These are phyloP conservation scores for Hippophae rhamnoides DNA, from an alignment of 306 rosid genomes.

Conservation along the genomic window DNA sequence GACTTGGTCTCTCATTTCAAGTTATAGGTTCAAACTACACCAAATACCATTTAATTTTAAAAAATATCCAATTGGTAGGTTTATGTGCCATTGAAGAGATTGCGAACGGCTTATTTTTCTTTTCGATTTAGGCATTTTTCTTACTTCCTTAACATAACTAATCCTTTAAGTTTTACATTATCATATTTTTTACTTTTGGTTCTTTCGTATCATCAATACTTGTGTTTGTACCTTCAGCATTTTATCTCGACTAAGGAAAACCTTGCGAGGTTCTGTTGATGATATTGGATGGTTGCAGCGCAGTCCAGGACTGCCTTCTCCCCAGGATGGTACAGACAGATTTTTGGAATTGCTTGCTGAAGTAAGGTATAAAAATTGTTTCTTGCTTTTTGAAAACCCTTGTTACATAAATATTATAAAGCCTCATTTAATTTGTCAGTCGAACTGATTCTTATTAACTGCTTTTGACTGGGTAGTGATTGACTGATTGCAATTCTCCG, in stretches of 20 bases:
- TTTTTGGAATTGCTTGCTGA: slow-evolving; percentile 68
- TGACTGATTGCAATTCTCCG: no score
- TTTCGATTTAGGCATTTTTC: background rate
- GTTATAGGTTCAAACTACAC: no score
- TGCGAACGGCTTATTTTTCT: slow-evolving; percentile 10
- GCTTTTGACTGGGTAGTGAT: no score
- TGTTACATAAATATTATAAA: background rate
- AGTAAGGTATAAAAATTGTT: slow-evolving; percentile 37
- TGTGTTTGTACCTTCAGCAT: slow-evolving; percentile 34
- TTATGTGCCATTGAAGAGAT: slow-evolving; percentile 3
- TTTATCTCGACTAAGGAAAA: slow-evolving; percentile 37
- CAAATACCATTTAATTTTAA: no score
- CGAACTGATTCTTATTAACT: no score
- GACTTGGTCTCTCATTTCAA: no score
- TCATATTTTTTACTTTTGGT: background rate
- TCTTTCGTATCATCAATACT: slow-evolving; percentile 7
- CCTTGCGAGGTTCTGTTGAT: slow-evolving; percentile 62
- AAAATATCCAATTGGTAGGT: slow-evolving; percentile 1
- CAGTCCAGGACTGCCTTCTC: slow-evolving; percentile 57
- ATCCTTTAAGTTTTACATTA: slow-evolving; percentile 1
- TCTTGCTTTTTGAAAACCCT: slow-evolving; percentile 2
- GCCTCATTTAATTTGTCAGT: no score
- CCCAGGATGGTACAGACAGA: slow-evolving; percentile 63
- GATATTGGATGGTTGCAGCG: slow-evolving; percentile 87
- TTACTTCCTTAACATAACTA: background rate